A percentile compares a stretch with the other conserved stretches of the same genome.
These are phyloP conservation scores for Lachnellula arida DNA, from an alignment of 2,329 filamentous ascomycete species.

Conservation along the genomic window DNA sequence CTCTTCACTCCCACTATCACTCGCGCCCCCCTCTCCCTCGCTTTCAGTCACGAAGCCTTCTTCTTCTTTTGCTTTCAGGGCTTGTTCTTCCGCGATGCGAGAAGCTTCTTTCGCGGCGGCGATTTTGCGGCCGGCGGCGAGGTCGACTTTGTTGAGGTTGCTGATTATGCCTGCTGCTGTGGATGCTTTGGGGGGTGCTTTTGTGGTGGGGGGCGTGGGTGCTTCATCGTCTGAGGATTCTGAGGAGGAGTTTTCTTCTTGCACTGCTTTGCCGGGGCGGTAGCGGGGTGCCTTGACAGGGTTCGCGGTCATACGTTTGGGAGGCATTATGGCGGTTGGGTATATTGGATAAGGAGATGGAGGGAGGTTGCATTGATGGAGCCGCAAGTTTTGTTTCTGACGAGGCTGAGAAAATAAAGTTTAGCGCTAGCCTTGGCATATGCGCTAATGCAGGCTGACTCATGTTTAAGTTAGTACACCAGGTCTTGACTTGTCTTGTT, in stretches of 20 bases:
- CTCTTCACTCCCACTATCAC: constrained; percentile 25
- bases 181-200: constrained; percentile 49
- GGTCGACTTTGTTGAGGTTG: constrained; percentile 48
- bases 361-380: neutral
- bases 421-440: too few species aligned
- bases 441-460: too few species aligned
- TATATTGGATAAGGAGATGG: neutral
- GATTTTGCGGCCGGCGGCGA: constrained; percentile 43
- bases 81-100: constrained; percentile 43
- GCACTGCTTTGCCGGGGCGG: constrained; percentile 73
- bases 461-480: too few species aligned
- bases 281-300: constrained; percentile 76
- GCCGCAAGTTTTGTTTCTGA: neutral
- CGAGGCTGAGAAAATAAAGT: neutral
- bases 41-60: constrained; percentile 63
- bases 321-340: constrained; percentile 45
- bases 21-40: constrained; percentile 30
- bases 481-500: too few species aligned
- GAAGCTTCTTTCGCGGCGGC: constrained; percentile 44
- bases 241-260: constrained; percentile 42
- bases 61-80: constrained; percentile 42
- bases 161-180: constrained; percentile 54
- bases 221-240: constrained; percentile 40
- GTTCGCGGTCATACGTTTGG: constrained; percentile 91
- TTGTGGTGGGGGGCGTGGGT: constrained; percentile 25